phyloP scores from a whole-genome alignment of 768 basidiomycete genomes.

The Suillus sp. region DNA sequence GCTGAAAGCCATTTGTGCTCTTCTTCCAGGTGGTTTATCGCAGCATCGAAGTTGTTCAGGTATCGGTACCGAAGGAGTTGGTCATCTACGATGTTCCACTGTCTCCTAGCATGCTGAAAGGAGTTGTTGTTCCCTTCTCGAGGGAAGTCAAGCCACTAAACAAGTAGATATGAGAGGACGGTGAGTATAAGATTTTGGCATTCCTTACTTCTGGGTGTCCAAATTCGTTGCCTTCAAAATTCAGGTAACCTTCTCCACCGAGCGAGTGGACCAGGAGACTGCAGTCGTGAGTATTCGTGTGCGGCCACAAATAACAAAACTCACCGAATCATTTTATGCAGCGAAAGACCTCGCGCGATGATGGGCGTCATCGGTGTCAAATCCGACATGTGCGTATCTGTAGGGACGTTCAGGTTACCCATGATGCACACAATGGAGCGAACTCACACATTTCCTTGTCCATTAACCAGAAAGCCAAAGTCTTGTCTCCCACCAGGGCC shows the following conservation, averaged over 20 bases:
- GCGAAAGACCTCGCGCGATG: slow-evolving; percentile 84
- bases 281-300: slow-evolving; percentile 8
- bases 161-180: background rate
- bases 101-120: slow-evolving; percentile 95
- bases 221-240: slow-evolving; percentile 98
- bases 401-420: slow-evolving; percentile 7
- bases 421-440: background rate
- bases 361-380: slow-evolving; percentile 77
- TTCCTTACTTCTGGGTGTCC: slow-evolving; percentile 88
- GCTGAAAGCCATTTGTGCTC: slow-evolving; percentile 83
- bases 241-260: slow-evolving; percentile 96
- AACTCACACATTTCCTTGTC: slow-evolving; percentile 98
- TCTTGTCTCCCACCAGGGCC: slow-evolving; percentile 98
- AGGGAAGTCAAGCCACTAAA: slow-evolving; percentile 98
- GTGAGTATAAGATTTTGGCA: background rate
- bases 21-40: slow-evolving; percentile 87
- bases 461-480: slow-evolving; percentile 99
- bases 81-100: slow-evolving; percentile 96
- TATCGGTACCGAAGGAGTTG: slow-evolving; percentile 85
- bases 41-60: slow-evolving; percentile 89
- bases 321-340: slow-evolving; percentile 98
- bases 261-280: slow-evolving; percentile 90
- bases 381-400: slow-evolving; percentile 95
- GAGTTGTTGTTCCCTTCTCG: slow-evolving; percentile 94
- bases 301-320: slow-evolving; percentile 5